Conservation (phyloP, 352 stramenopile species). For the Pythium inflatum region DNA sequence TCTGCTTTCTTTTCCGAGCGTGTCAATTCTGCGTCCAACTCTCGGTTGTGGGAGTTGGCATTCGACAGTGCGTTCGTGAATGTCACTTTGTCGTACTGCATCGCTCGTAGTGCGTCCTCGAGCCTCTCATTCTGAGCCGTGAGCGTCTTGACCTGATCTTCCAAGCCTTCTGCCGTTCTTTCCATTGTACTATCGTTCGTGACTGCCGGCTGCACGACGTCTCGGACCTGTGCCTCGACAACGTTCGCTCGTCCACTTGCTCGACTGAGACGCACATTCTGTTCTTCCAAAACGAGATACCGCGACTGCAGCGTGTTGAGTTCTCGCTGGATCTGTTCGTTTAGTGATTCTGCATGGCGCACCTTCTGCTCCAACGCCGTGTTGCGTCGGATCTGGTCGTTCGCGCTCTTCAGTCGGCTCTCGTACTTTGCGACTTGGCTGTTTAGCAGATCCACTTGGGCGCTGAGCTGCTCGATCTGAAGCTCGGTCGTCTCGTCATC, state of each 20-base stretch:
- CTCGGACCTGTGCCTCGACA: not conserved
- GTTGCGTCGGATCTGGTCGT: constrained; percentile 53
- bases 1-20: constrained; percentile 61
- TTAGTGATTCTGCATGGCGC: constrained; percentile 52
- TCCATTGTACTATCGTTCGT: not conserved
- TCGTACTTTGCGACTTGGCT: constrained; percentile 85
- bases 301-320: constrained; percentile 50
- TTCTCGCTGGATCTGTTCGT: constrained; percentile 58
- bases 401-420: constrained; percentile 61
- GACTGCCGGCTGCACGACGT: not conserved
- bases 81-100: constrained; percentile 84
- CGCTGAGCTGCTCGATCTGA: constrained; percentile 70
- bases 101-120: constrained; percentile 72
- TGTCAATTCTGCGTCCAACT: constrained; percentile 61
- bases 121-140: constrained; percentile 63
- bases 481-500: constrained; percentile 51
- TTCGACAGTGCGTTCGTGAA: constrained; percentile 83
- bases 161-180: constrained; percentile 30
- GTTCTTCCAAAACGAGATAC: constrained; percentile 56
- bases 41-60: constrained; percentile 76
- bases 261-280: constrained; percentile 39
- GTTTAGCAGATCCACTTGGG: constrained; percentile 77
- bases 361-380: constrained; percentile 57
- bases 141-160: constrained; percentile 61
- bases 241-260: constrained; percentile 9